phyloP scores from a whole-genome alignment of 306 rosid species.

The Quercus bicolor region DNA sequence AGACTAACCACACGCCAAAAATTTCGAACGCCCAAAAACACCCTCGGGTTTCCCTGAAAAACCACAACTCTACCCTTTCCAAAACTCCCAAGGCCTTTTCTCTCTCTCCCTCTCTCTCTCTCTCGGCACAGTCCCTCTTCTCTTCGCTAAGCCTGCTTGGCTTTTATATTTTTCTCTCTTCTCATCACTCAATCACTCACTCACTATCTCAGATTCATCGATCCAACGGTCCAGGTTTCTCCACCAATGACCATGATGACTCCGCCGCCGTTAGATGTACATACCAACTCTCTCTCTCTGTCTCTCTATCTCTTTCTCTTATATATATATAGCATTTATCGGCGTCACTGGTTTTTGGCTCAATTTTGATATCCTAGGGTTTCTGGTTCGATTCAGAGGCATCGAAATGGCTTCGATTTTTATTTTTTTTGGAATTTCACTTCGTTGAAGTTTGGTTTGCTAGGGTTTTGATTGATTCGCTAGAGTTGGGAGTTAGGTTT shows the following conservation, averaged over 20 bases:
- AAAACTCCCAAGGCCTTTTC: neutral
- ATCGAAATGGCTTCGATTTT: slow-evolving; percentile 16
- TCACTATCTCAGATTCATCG: slow-evolving; percentile 36
- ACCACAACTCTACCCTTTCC: neutral
- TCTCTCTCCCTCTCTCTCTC: slow-evolving; percentile 12
- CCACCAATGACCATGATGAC: slow-evolving; percentile 55
- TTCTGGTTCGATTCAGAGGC: slow-evolving; percentile 12
- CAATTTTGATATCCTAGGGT: slow-evolving; percentile 31
- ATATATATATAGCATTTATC: neutral
- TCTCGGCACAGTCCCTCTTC: slow-evolving; percentile 13
- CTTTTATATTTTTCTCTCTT: neutral
- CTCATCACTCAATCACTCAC: neutral
- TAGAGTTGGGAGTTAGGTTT: no score
- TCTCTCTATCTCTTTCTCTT: neutral
- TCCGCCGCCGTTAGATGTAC: slow-evolving; percentile 51
- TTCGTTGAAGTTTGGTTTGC: slow-evolving; percentile 6
- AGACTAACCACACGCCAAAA: neutral
- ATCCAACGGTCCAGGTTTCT: slow-evolving; percentile 34
- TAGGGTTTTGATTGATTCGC: slow-evolving; percentile 41
- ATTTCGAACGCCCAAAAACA: neutral
- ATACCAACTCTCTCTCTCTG: slow-evolving; percentile 7
- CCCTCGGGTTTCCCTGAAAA: neutral
- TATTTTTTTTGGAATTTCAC: neutral
- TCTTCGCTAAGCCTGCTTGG: slow-evolving; percentile 14
- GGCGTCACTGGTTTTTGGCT: slow-evolving; percentile 1